Conservation (phyloP, 768 basidiomycete genomes). For the Rhodotorula paludigena region DNA sequence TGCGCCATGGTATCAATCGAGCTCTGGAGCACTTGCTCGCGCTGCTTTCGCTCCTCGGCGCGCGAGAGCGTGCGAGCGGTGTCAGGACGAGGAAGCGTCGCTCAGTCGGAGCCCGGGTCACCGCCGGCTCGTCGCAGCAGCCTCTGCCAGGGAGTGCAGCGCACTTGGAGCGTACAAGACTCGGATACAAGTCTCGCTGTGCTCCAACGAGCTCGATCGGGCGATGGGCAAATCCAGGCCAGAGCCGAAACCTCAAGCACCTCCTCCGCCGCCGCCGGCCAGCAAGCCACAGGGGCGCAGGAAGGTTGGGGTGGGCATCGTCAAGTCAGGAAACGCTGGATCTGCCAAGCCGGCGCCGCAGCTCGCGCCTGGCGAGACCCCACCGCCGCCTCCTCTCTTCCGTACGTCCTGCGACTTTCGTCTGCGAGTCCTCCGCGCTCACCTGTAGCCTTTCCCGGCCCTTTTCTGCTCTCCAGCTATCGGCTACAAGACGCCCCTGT, state of each 20-base stretch:
- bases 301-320: constrained; percentile 27
- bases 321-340: constrained; percentile 27
- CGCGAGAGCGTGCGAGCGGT: too few species aligned
- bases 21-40: too few species aligned
- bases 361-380: constrained; percentile 24
- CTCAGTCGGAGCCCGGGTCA: too few species aligned
- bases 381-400: constrained; percentile 33
- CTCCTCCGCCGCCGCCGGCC: neutral
- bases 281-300: constrained; percentile 6
- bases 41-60: too few species aligned
- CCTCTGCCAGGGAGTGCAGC: too few species aligned
- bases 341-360: constrained; percentile 11
- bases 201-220: too few species aligned
- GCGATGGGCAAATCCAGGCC: constrained; percentile 18
- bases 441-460: neutral
- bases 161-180: too few species aligned
- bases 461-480: neutral
- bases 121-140: too few species aligned
- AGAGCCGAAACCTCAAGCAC: neutral
- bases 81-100: too few species aligned
- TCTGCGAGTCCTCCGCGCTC: too few species aligned
- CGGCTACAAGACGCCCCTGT: constrained; percentile 78
- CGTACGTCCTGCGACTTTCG: neutral
- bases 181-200: too few species aligned
- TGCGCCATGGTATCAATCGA: too few species aligned